Base-by-base conservation (phyloP, 2,329 filamentous ascomycete genomes). In the Drechslerella coelobrocha region DNA sequence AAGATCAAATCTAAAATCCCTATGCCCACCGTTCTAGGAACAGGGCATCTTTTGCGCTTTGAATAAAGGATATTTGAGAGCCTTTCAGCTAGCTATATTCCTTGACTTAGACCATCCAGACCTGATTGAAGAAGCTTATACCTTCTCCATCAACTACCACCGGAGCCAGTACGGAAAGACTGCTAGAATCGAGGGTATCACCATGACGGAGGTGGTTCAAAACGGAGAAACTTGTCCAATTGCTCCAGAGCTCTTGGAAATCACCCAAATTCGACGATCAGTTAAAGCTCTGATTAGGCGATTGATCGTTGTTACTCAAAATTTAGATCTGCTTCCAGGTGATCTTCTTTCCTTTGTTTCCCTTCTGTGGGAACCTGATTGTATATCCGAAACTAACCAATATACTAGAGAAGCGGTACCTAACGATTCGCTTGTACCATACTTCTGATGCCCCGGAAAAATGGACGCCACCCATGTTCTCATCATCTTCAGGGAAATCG, bases 351-450 rank as follows among this genome's bases (percentile, higher is more conserved):
- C 29, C 12, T 26, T 29, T 50, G 21, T 23, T 27, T 21, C 24
- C 14, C 27, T 45, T 19, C 17, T n/a, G 8, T 12, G 31, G 12
- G 12, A 12, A 6, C 29, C 29, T 12, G 29, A 6, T 31, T 12
- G 29, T 12, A 45, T n/a, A n/a, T 23, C 39, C 41, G 26, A 21
- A 47, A 19, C 66, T 74, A 54, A 73, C 47, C 6, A 21, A 48
- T 14, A 9, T 10, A n/a, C 8, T 43, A 76, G 75, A 76, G 45
- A 69, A 74, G 53, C 72, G 74, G n/a, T 77, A 74, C 63, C 73
- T 77, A 27, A 75, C 75, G 6, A 74, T 77, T 47, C 75, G 73
- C 8, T 52, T 77, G 6, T 74, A 76, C 34, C 76, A 77, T 61
- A 66, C 71, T 7, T 68, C 75, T 12, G 63, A 74, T 26, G 73